A percentile compares a stretch with the other conserved stretches of the same genome.
phyloP scores from a whole-genome alignment of 23 red algal species.

The Pyropia haitanensis region DNA sequence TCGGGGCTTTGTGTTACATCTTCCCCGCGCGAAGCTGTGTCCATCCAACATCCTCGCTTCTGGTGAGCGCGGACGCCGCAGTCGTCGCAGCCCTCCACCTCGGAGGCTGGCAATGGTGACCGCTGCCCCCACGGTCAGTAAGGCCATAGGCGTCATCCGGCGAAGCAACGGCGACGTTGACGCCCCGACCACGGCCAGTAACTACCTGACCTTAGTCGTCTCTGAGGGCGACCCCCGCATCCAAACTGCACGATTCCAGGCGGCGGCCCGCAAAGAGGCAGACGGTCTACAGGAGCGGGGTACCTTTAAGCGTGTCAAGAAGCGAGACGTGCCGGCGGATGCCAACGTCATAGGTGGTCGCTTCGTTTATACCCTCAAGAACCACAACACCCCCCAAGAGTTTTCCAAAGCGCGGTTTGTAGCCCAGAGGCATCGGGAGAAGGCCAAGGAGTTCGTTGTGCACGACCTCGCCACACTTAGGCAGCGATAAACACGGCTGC shows the following conservation, averaged over 20 bases:
- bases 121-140: too few relatives aligned
- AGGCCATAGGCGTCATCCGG: too few relatives aligned
- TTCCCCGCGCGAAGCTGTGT: too few relatives aligned
- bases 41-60: too few relatives aligned
- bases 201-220: neutral
- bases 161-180: too few relatives aligned
- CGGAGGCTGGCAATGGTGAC: too few relatives aligned
- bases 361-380: constrained; percentile 4
- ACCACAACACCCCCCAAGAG: neutral
- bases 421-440: neutral
- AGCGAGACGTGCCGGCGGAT: neutral
- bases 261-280: neutral
- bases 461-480: neutral
- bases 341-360: neutral
- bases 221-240: neutral
- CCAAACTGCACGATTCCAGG: neutral
- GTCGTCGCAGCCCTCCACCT: too few relatives aligned
- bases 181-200: too few relatives aligned
- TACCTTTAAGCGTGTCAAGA: neutral
- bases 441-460: constrained; percentile 2
- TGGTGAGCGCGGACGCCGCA: too few relatives aligned
- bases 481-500: neutral
- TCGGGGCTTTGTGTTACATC: too few relatives aligned
- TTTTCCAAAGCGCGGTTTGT: constrained; percentile 1
- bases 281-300: neutral